Conservation (phyloP, 106 monocot species). For the Triglochin maritima region DNA sequence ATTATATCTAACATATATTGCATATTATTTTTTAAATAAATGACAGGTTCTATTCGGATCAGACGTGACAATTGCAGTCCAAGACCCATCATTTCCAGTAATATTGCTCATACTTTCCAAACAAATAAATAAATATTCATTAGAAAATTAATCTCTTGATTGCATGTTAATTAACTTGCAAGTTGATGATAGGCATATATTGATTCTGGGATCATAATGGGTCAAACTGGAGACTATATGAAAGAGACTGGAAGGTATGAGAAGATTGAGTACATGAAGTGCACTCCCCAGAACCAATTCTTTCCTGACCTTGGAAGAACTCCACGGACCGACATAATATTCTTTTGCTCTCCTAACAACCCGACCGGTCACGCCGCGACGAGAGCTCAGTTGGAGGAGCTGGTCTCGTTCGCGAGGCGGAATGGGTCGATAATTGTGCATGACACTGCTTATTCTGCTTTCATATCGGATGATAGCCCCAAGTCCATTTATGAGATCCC, state of each 20-base stretch:
- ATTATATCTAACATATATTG: too few species aligned
- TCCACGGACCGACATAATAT: constrained; percentile 48
- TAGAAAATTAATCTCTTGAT: too few species aligned
- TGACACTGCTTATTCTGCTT: constrained; percentile 47
- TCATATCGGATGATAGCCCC: constrained; percentile 53
- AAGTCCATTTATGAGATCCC: constrained; percentile 76
- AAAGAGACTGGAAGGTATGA: constrained; percentile 10
- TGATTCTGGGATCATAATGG: constrained; percentile 48
- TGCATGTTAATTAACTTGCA: too few species aligned
- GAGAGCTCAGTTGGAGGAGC: constrained; percentile 25
- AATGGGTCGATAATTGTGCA: constrained; percentile 60
- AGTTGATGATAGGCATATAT: constrained; percentile 37
- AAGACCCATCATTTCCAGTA: constrained; percentile 93
- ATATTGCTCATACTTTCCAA: not conserved
- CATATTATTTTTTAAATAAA: too few species aligned
- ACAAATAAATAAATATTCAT: too few species aligned
- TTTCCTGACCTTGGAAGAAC: constrained; percentile 31
- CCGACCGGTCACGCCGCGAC: constrained; percentile 64
- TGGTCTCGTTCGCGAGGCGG: constrained; percentile 31
- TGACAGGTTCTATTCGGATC: constrained; percentile 70
- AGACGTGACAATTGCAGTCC: constrained; percentile 62
- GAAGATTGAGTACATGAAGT: constrained; percentile 49
- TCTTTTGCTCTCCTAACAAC: constrained; percentile 83
- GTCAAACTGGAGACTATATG: constrained; percentile 29
- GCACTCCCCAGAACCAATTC: constrained; percentile 45